Percentiles rank a stretch among this genome's conserved stretches.
Evolutionary conservation across 371 early-diverging fungal genomes (phyloP).

Genomic region (Circinella umbellata): DNA sequence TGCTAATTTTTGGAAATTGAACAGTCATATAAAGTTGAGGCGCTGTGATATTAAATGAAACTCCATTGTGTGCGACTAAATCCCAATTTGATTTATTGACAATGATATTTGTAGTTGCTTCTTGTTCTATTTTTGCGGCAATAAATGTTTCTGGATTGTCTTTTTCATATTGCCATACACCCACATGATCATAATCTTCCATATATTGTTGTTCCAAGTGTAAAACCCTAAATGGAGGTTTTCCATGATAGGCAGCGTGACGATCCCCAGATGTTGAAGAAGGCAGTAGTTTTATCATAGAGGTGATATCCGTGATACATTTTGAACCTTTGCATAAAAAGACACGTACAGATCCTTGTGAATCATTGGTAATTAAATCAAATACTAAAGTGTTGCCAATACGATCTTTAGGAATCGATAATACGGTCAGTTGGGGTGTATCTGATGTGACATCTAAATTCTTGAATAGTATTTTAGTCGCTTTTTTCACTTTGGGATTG

Average conservation of each 20-base stretch:
- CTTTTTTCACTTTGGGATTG: background rate
- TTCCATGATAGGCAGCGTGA: conserved; percentile 9
- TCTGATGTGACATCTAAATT: background rate
- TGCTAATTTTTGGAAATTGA: conserved; percentile 60
- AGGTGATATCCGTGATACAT: background rate
- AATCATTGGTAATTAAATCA: background rate
- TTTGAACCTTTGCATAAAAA: conserved; percentile 3
- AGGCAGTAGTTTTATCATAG: background rate
- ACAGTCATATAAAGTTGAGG: conserved; percentile 36
- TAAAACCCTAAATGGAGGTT: conserved; percentile 5
- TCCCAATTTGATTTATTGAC: background rate
- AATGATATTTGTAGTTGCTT: background rate
- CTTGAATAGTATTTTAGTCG: background rate
- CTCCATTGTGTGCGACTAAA: background rate
- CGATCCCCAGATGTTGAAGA: conserved; percentile 22
- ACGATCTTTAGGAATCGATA: background rate
- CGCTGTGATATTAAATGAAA: background rate
- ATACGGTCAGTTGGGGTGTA: background rate
- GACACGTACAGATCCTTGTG: background rate
- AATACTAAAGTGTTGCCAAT: background rate
- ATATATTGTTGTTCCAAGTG: conserved; percentile 22
- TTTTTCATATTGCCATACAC: background rate
- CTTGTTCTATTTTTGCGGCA: background rate
- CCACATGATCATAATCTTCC: background rate
- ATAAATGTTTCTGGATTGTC: conserved; percentile 7